Evolutionary conservation across 129 eudicot species (phyloP), one percentile per base, ranked within the genome.

Genomic region (Flaveria ramosissima): DNA sequence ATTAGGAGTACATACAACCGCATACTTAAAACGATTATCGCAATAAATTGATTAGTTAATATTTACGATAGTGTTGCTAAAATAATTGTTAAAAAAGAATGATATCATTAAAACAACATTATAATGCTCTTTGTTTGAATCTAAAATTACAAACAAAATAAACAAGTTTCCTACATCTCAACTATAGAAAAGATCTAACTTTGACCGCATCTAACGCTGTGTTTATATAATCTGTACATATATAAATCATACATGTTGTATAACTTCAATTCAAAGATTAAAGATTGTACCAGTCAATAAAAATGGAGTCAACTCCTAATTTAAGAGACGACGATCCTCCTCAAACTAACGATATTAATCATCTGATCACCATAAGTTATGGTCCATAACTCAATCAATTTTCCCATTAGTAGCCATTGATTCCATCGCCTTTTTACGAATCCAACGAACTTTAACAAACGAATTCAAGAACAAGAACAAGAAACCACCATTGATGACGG

Each of bases 391-490:
- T 48, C 52, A 80, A 52, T 80, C 83, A 7, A 2, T 45, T 72
- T 80, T 80, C 20, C 75, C 83, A 53, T 80, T 72, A 0, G 62
- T 63, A 6, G 61, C 27, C 41, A 56, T 39, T 39, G 79, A 24
- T 67, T 74, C 79, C 75, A 64, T 65, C 0, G 80, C 86, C 53
- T 78, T 78, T 61, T 65, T 41, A 8, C 60, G 79, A 43, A 77
- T 67, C 83, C 72, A 47, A 10, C 80, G 79, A 76, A 75, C 75
- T 21, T 42, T 77, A 6, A 81, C 71, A 19, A 85, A 78, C 3
- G 82, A 80, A 30, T 83, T 83, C 72, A 89, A 73, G 46, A 85
- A 81, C 72, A 78, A 41, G 72, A 85, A 50, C 21, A 90, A 78
- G 59, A 87, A 73, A 13, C 70, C 76, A 15, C 74, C 81, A 65